phyloP scores from a whole-genome alignment of 148 eudicot species.

The Fagopyrum esculentum region DNA sequence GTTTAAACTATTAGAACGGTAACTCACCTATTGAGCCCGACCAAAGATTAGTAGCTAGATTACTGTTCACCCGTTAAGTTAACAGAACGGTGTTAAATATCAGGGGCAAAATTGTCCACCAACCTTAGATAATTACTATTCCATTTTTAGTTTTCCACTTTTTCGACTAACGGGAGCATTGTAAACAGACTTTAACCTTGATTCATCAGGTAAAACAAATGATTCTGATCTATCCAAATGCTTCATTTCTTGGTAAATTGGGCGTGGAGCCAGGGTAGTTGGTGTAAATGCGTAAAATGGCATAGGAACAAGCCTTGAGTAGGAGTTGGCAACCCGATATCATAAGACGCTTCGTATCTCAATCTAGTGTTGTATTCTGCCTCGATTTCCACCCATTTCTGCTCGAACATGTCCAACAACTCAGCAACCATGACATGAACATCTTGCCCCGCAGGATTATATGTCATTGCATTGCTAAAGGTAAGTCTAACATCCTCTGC shows the following conservation, averaged over 20 bases:
- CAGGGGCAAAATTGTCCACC: no score
- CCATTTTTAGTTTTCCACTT: no score
- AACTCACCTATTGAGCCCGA: no score
- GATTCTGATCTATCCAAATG: constrained; percentile 51
- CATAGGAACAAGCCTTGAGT: constrained; percentile 23
- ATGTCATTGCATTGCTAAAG: constrained; percentile 77
- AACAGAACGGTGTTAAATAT: no score
- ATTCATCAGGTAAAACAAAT: constrained; percentile 31
- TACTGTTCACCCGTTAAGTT: no score
- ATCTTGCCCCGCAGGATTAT: constrained; percentile 85
- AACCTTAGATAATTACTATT: no score
- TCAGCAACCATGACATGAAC: constrained; percentile 76
- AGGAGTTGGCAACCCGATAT: constrained; percentile 56
- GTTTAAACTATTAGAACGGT: no score
- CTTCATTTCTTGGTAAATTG: constrained; percentile 27
- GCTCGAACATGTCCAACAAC: constrained; percentile 55
- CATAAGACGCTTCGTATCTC: constrained; percentile 45
- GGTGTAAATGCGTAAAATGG: constrained; percentile 19
- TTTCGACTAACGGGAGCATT: constrained; percentile 29
- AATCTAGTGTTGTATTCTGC: constrained; percentile 40
- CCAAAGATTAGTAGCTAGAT: no score
- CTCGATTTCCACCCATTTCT: constrained; percentile 62
- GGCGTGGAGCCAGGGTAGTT: constrained; percentile 31
- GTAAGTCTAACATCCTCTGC: constrained; percentile 93
- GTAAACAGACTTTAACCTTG: constrained; percentile 31